Evolutionary conservation across 2,329 filamentous ascomycete genomes (phyloP).

Genomic region (Dactylellina parvicollis): DNA sequence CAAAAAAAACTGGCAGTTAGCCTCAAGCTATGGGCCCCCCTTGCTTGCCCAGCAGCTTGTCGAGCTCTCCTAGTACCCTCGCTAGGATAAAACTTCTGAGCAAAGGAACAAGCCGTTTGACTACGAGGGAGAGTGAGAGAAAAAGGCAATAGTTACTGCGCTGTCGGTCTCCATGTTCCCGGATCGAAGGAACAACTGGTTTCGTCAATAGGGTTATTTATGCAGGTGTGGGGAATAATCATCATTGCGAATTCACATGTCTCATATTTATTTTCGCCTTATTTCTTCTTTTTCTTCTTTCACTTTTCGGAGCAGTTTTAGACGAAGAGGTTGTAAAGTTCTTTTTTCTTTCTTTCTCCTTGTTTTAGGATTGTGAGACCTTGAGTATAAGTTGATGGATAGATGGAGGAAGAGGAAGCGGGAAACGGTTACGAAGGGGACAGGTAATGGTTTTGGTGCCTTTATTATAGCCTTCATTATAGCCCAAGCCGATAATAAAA

Average conservation of each 20-base stretch:
- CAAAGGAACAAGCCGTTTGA: neutral
- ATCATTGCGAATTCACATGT: conserved; percentile 18
- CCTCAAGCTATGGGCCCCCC: too few species aligned
- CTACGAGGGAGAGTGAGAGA: neutral
- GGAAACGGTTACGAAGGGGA: conserved; percentile 4
- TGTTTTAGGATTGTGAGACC: neutral
- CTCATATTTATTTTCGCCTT: conserved; percentile 14
- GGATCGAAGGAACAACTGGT: conserved; percentile 33
- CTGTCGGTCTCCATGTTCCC: conserved; percentile 32
- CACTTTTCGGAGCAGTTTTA: conserved; percentile 23
- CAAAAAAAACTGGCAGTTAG: too few species aligned
- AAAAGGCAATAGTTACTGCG: neutral
- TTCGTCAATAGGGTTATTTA: conserved; percentile 1
- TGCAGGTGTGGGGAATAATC: conserved; percentile 14
- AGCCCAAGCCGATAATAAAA: too few species aligned
- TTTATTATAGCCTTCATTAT: neutral
- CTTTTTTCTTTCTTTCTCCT: neutral
- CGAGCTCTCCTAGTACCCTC: neutral
- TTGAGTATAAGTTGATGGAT: too few species aligned
- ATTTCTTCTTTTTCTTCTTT: neutral
- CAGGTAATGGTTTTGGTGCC: conserved; percentile 3
- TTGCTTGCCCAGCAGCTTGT: conserved; percentile 4
- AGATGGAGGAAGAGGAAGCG: too few species aligned
- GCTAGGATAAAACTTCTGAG: neutral
- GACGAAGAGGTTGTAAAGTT: conserved; percentile 3